Conservation (phyloP, 768 basidiomycete genomes). For the Leucosporidium creatinivorum region DNA sequence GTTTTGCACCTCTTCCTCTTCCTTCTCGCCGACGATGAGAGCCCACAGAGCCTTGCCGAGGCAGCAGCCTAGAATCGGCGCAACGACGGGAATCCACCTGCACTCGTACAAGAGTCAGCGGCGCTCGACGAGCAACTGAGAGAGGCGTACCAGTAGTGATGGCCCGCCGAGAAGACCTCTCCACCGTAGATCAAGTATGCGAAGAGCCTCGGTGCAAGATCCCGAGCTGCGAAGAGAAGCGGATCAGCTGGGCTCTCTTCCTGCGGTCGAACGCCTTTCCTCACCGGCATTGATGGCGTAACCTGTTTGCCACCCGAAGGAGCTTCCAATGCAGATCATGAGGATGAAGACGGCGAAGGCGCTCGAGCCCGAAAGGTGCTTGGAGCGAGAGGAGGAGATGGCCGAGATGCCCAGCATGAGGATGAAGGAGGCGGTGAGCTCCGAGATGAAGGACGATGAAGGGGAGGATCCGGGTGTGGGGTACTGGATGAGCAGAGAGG, state of each 20-base stretch:
- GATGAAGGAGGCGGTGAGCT: neutral
- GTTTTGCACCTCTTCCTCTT: neutral
- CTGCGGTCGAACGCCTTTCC: neutral
- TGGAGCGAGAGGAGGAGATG: neutral
- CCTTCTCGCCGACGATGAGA: neutral
- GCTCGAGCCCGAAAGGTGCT: neutral
- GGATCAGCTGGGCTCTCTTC: neutral
- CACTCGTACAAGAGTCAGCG: neutral
- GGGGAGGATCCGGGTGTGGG: neutral
- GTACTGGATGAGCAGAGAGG: neutral
- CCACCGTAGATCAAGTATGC: neutral
- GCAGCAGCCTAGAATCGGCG: neutral
- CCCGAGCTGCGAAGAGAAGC: neutral
- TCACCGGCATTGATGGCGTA: slow-evolving; percentile 12
- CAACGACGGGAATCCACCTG: neutral
- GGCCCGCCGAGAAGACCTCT: neutral
- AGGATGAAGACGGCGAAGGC: slow-evolving; percentile 11
- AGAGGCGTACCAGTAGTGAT: neutral
- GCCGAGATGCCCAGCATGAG: slow-evolving; percentile 4
- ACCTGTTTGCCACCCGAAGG: slow-evolving; percentile 9
- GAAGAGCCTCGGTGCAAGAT: neutral
- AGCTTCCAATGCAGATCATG: slow-evolving; percentile 8
- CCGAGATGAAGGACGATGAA: slow-evolving; percentile 1
- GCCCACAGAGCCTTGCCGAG: neutral
- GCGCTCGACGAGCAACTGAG: neutral